phyloP scores from a whole-genome alignment of 192 early-diverging fungal genomes.

The Piromyces sp. region DNA sequence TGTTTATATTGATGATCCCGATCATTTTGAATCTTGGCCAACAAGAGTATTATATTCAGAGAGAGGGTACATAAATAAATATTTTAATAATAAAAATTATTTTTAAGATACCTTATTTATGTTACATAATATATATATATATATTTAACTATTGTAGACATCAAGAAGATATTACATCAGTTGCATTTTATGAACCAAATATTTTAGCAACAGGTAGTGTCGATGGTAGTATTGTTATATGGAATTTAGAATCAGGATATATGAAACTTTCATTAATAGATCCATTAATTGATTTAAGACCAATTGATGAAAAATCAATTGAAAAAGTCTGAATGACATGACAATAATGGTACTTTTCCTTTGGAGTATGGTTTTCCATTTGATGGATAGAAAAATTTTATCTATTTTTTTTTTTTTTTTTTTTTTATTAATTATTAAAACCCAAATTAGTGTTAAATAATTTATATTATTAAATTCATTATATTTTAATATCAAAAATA shows the following conservation, averaged over 20 bases:
- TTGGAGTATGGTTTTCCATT: too few relatives aligned
- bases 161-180: constrained; percentile 25
- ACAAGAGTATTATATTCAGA: constrained; percentile 23
- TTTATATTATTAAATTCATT: too few relatives aligned
- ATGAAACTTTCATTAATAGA: not conserved
- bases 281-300: constrained; percentile 4
- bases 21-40: constrained; percentile 28
- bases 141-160: too few relatives aligned
- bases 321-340: constrained; percentile 6
- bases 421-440: too few relatives aligned
- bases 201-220: constrained; percentile 11
- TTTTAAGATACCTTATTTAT: too few relatives aligned
- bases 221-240: constrained; percentile 7
- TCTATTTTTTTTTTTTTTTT: too few relatives aligned
- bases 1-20: constrained; percentile 36
- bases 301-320: constrained; percentile 3
- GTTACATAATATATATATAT: too few relatives aligned
- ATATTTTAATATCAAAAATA: too few relatives aligned
- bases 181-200: constrained; percentile 24
- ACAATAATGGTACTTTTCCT: too few relatives aligned
- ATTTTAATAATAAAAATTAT: too few relatives aligned
- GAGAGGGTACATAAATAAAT: constrained; percentile 10
- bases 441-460: too few relatives aligned
- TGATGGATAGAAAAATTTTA: too few relatives aligned
- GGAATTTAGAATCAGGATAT: constrained; percentile 10